Percentiles rank a stretch among this genome's conserved stretches.
These are phyloP conservation scores for Leucosporidium creatinivorum DNA, from an alignment of 768 basidiomycete species.

Conservation along the genomic window DNA sequence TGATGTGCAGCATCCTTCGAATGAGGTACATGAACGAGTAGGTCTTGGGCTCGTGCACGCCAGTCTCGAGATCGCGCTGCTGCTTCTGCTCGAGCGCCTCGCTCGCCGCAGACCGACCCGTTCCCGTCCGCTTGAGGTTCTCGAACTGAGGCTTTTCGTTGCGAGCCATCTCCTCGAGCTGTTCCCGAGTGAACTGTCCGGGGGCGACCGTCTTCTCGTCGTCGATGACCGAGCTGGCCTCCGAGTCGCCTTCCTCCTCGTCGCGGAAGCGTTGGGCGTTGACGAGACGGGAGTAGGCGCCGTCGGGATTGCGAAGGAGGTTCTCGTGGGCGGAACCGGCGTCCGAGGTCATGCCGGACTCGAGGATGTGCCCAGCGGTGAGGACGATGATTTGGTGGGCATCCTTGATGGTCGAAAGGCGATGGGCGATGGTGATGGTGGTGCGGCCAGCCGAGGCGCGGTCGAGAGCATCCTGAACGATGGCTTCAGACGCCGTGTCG, in stretches of 20 bases:
- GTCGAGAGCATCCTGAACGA: slow-evolving; percentile 47
- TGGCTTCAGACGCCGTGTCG: slow-evolving; percentile 45
- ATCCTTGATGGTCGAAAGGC: slow-evolving; percentile 42
- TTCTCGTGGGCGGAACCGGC: slow-evolving; percentile 22
- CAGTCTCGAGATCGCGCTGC: slow-evolving; percentile 14
- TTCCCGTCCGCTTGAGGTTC: slow-evolving; percentile 25
- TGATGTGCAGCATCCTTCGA: slow-evolving; percentile 17
- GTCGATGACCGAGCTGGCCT: not conserved
- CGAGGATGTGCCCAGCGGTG: slow-evolving; percentile 44
- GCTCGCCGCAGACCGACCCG: slow-evolving; percentile 28
- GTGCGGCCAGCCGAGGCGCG: slow-evolving; percentile 47
- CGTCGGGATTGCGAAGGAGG: slow-evolving; percentile 53
- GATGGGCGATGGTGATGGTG: slow-evolving; percentile 45
- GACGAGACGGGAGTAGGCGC: slow-evolving; percentile 69
- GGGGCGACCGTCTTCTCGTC: slow-evolving; percentile 10
- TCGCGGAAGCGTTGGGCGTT: slow-evolving; percentile 60
- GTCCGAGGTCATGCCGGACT: slow-evolving; percentile 24
- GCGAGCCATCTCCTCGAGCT: slow-evolving; percentile 24
- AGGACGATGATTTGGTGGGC: slow-evolving; percentile 46
- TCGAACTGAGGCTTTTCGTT: slow-evolving; percentile 31
- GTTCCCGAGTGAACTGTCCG: slow-evolving; percentile 13
- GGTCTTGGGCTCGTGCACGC: not conserved
- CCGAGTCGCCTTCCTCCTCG: slow-evolving; percentile 10
- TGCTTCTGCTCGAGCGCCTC: slow-evolving; percentile 19
- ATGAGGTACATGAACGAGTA: slow-evolving; percentile 22